phyloP scores from a whole-genome alignment of 2,329 filamentous ascomycete genomes.

The Fusarium ramigenum region DNA sequence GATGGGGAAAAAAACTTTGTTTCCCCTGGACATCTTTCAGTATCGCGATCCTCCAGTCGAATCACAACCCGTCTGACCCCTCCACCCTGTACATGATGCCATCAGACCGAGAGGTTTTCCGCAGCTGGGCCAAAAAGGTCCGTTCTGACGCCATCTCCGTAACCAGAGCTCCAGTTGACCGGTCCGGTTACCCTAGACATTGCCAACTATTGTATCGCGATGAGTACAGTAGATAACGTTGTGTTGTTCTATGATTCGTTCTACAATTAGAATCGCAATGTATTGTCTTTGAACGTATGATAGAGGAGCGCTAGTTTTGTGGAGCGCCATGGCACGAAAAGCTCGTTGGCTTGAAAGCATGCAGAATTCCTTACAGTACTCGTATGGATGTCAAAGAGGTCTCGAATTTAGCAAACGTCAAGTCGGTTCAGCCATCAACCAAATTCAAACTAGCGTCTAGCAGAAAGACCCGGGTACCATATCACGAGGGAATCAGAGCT shows the following conservation, averaged over 20 bases:
- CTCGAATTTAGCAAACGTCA: background rate
- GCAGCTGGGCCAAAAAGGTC: conserved; percentile 17
- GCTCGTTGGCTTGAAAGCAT: background rate
- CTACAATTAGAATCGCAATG: background rate
- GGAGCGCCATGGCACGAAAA: background rate
- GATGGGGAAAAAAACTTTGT: conserved; percentile 17
- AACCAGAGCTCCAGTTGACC: conserved; percentile 23
- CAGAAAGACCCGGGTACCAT: conserved; percentile 3
- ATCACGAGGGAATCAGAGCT: conserved; percentile 16
- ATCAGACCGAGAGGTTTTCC: conserved; percentile 21
- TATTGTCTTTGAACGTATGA: background rate
- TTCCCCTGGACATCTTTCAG: conserved; percentile 24
- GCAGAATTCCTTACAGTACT: background rate
- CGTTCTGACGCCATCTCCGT: conserved; percentile 40
- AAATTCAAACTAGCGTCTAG: conserved; percentile 7
- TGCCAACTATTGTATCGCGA: background rate
- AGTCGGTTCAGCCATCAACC: background rate
- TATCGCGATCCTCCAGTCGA: conserved; percentile 26
- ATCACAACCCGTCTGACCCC: conserved; percentile 27
- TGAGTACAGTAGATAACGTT: background rate
- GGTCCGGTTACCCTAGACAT: conserved; percentile 33
- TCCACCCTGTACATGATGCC: conserved; percentile 36
- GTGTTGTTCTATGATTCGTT: background rate
- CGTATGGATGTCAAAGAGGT: background rate
- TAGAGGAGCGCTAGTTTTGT: background rate